Evolutionary conservation across 768 basidiomycete genomes (phyloP), one percentile per base, ranked within the genome.

Genomic region (Pleurotus sapidus): DNA sequence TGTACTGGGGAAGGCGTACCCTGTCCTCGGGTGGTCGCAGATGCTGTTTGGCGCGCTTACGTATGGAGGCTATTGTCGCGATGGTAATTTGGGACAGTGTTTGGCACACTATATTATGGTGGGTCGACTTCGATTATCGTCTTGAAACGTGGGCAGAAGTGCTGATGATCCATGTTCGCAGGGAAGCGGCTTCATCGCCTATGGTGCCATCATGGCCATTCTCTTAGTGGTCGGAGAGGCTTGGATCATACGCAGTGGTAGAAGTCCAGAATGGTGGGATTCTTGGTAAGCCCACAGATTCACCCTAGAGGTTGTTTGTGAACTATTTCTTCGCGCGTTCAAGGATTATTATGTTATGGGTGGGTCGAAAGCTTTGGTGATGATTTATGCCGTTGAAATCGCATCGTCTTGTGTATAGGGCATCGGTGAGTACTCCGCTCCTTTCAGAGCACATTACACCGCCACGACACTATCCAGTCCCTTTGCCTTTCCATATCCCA

Each of bases 71-170:
- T 93, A 93, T 65, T 97, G 95, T 68, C 78, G 86, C 15, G 90
- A 83, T n/a, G 88, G 79, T 4, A 72, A 84, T 25, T 74, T 95
- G 1, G 88, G 86, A 5, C 95, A 96, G 74, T 97, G 95, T 70
- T 78, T 93, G 1, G 92, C 91, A 0, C 91, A 92, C 68, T 92
- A 92, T 66, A 89, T 92, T 58, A 91, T 91, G 89, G 93, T 61
- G 7, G 25, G 54, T 27, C 24, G 11, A 5, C 7, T 20, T 25
- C 11, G n/a, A 4, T n/a, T 17, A n/a, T 34, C 30, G 9, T 11
- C 11, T 8, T 34, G 30, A 34, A 34, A 9, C 9, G 30, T 11
- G 2, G 30, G 11, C 30, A 11, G 30, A 34, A 34, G 30, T 34
- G 30, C 30, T 54, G 11, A 18, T 3, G 15, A 39, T 2, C 17